Percentiles rank a stretch among this genome's conserved stretches.
Conservation (phyloP, 768 basidiomycete genomes). For the Termitomyces sp. region DNA sequence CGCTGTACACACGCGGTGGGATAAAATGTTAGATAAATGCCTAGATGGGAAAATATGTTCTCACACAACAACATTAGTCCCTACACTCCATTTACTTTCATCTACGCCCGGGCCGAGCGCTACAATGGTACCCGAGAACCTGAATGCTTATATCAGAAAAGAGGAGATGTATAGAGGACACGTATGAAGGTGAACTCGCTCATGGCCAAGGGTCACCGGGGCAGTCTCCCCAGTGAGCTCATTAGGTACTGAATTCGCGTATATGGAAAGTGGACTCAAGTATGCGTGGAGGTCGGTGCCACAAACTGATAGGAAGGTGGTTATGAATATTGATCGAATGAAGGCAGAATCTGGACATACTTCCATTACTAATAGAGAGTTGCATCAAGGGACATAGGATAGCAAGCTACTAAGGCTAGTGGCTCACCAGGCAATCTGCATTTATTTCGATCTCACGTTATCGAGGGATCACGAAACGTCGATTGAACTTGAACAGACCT, state of each 20-base stretch:
- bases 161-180: background rate
- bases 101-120: conserved; percentile 28
- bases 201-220: conserved; percentile 41
- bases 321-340: background rate
- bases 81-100: conserved; percentile 23
- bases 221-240: conserved; percentile 30
- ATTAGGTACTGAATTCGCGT: conserved; percentile 30
- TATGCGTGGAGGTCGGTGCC: conserved; percentile 45
- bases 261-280: conserved; percentile 19
- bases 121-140: conserved; percentile 29
- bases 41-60: conserved; percentile 5
- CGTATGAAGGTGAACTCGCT: conserved; percentile 21
- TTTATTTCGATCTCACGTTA: background rate
- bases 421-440: conserved; percentile 24
- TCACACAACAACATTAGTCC: conserved; percentile 29
- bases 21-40: background rate
- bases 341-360: conserved; percentile 13
- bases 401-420: background rate
- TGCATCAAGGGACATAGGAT: background rate
- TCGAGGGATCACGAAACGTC: background rate
- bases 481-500: conserved; percentile 20
- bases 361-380: conserved; percentile 20
- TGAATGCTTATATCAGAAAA: conserved; percentile 3
- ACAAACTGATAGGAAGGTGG: conserved; percentile 24
- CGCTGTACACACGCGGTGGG: conserved; percentile 20